Conservation (phyloP, 2,329 filamentous ascomycete genomes). For the Fusarium abutilonis region DNA sequence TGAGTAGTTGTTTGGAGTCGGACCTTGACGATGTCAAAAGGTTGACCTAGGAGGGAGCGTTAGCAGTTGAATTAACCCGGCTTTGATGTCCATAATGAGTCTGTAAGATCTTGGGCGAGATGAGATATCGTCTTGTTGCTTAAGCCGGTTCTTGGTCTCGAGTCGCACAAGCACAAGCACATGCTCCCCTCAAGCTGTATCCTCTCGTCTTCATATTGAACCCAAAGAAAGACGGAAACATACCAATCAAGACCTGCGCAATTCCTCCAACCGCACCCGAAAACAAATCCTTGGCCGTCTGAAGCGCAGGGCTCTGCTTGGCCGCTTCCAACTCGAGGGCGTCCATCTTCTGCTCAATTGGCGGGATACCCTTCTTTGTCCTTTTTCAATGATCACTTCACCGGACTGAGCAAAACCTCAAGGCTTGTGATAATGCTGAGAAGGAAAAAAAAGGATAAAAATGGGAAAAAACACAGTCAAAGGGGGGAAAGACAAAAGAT, state of each 20-base stretch:
- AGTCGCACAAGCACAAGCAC: conserved; percentile 47
- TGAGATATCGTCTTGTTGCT: conserved; percentile 22
- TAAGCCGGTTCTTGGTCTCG: not conserved
- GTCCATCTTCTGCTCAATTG: conserved; percentile 42
- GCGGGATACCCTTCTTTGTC: conserved; percentile 4
- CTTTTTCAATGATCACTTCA: not conserved
- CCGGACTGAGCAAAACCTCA: not conserved
- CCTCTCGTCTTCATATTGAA: not conserved
- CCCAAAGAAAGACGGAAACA: conserved; percentile 5
- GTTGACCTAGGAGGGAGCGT: conserved; percentile 64
- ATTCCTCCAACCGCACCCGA: conserved; percentile 91
- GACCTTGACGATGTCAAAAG: conserved; percentile 95
- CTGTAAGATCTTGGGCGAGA: conserved; percentile 6
- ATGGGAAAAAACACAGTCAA: not conserved
- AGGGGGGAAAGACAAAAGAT: conserved; percentile 9
- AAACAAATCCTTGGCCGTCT: conserved; percentile 88
- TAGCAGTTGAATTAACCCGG: conserved; percentile 2
- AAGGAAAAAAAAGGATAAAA: not conserved
- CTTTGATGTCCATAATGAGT: not conserved
- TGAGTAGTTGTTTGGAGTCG: conserved; percentile 88
- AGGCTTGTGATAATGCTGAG: no score
- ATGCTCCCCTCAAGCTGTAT: conserved; percentile 38
- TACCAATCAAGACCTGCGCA: conserved; percentile 92
- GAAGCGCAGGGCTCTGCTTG: conserved; percentile 54
- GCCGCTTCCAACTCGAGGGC: conserved; percentile 50